Percentiles rank a stretch among this genome's conserved stretches.
Evolutionary conservation across 2,329 filamentous ascomycete species (phyloP).

Genomic region (Aspergillus sergii): DNA sequence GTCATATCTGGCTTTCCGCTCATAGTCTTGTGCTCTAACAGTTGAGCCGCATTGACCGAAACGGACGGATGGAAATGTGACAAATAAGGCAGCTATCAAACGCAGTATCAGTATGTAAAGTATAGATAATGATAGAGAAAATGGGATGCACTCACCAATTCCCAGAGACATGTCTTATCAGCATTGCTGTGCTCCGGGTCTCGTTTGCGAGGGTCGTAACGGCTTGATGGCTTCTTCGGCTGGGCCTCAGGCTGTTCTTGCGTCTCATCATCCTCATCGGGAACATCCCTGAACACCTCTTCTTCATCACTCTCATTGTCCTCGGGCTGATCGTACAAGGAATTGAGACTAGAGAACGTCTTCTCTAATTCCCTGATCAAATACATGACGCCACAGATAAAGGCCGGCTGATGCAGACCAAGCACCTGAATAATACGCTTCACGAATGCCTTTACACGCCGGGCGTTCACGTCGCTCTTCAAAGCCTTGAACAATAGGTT

Average conservation of each 20-base stretch:
- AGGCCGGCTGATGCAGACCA: conserved; percentile 86
- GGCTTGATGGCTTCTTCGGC: conserved; percentile 34
- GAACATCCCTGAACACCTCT: conserved; percentile 69
- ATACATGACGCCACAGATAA: conserved; percentile 90
- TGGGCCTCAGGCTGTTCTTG: conserved; percentile 28
- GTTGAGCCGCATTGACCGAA: conserved; percentile 73
- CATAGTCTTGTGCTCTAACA: conserved; percentile 70
- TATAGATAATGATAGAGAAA: not conserved
- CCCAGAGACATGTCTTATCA: conserved; percentile 92
- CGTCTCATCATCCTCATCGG: conserved; percentile 55
- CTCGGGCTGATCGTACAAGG: conserved; percentile 79
- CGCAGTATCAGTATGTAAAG: conserved; percentile 11
- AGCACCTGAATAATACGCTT: conserved; percentile 90
- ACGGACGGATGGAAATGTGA: conserved; percentile 93
- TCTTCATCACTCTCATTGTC: conserved; percentile 71
- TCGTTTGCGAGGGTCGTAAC: conserved; percentile 86
- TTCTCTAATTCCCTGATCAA: conserved; percentile 78
- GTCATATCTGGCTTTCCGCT: conserved; percentile 88
- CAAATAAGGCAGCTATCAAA: conserved; percentile 62
- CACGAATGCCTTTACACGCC: conserved; percentile 91
- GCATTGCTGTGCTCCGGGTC: conserved; percentile 91
- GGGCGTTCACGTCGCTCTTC: conserved; percentile 86
- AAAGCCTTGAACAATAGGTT: conserved; percentile 87
- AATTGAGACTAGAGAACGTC: conserved; percentile 77
- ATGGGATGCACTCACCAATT: conserved; percentile 63